Percentiles rank a stretch among this genome's conserved stretches.
These are phyloP conservation scores for Erysiphe neolycopersici DNA, from an alignment of 2,329 filamentous ascomycete genomes.

Conservation along the genomic window DNA sequence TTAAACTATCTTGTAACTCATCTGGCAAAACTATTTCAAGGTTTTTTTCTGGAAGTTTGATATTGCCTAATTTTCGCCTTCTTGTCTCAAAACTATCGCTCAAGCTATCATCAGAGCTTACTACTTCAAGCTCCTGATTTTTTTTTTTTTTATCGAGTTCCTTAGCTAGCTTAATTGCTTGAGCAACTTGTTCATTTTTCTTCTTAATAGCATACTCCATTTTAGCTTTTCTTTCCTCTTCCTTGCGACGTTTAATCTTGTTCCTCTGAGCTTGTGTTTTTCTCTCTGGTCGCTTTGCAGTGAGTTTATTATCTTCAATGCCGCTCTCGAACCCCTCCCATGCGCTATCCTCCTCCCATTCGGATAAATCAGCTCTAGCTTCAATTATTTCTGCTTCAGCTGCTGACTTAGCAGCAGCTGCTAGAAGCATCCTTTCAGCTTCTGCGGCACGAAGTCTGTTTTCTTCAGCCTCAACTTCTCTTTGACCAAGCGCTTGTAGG, in stretches of 20 bases:
- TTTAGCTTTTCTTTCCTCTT: slow-evolving; percentile 49
- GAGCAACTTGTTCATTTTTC: slow-evolving; percentile 42
- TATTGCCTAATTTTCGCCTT: slow-evolving; percentile 46
- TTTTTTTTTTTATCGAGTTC: slow-evolving; percentile 33
- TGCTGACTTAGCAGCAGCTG: slow-evolving; percentile 40
- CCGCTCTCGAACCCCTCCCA: slow-evolving; percentile 83
- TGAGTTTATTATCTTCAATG: slow-evolving; percentile 34
- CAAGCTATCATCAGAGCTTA: slow-evolving; percentile 23
- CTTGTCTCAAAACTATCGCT: slow-evolving; percentile 38
- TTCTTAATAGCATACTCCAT: slow-evolving; percentile 52
- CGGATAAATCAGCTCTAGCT: slow-evolving; percentile 33
- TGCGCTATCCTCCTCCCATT: slow-evolving; percentile 68
- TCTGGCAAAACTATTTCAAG: slow-evolving; percentile 61
- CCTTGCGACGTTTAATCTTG: slow-evolving; percentile 67
- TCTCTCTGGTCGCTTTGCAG: slow-evolving; percentile 50
- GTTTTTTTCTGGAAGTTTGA: slow-evolving; percentile 48
- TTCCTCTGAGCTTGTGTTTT: slow-evolving; percentile 77
- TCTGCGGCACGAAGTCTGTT: slow-evolving; percentile 41
- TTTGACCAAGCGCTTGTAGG: slow-evolving; percentile 45
- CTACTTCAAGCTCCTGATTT: slow-evolving; percentile 18
- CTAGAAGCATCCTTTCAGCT: slow-evolving; percentile 37
- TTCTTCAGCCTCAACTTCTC: slow-evolving; percentile 54
- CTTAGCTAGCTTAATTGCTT: slow-evolving; percentile 42
- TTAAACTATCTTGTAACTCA: slow-evolving; percentile 55
- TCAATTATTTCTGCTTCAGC: slow-evolving; percentile 52